Evolutionary conservation across 2,329 filamentous ascomycete species (phyloP), one percentile per base, ranked within the genome.

Genomic region (Capronia americana): DNA sequence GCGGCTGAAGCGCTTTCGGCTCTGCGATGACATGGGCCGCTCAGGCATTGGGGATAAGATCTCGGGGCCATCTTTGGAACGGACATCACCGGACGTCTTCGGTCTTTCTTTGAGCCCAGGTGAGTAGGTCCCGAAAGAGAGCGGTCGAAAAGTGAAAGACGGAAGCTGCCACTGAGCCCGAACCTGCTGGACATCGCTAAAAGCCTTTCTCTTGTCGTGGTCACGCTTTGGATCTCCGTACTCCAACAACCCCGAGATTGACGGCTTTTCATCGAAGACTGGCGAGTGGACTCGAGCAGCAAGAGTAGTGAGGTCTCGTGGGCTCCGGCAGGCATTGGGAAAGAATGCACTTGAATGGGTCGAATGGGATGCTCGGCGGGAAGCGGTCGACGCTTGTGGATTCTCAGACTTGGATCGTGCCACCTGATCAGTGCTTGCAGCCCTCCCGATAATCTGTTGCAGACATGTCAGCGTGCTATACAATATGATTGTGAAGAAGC

Each of bases 1-100:
- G 20, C 71, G 72, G 58, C 74, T 75, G 63, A 75, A 76, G 32
- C 72, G 68, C 62, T 72, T 70, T 23, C 71, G 66, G 54, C 67
- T 74, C 38, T 73, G 72, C n/a, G 74, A 75, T 20, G 70, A 73
- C 53, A 74, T 70, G 12, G 74, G 73, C 24, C 74, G 58, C 64
- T 75, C 72, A 26, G 74, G 74, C 51, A 72, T 72, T 48, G 74
- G 74, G n/a, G 73, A 74, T 24, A 73, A 57, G 28, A 76, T 75
- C 30, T 73, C 67, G 10, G 62, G 57, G 53, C 56, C 44, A 4
- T 69, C 62, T 23, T 65, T 64, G 24, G 58, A 46, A 11, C 64
- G 63, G 28, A 63, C 64, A 53, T 63, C 69, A 41, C 71, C 69
- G 23, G 72, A 73, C 38, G 71, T 71, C 50, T 67, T 69, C 20